Evolutionary conservation across 805 yeast species (phyloP).

Genomic region (Ogataea corticis): DNA sequence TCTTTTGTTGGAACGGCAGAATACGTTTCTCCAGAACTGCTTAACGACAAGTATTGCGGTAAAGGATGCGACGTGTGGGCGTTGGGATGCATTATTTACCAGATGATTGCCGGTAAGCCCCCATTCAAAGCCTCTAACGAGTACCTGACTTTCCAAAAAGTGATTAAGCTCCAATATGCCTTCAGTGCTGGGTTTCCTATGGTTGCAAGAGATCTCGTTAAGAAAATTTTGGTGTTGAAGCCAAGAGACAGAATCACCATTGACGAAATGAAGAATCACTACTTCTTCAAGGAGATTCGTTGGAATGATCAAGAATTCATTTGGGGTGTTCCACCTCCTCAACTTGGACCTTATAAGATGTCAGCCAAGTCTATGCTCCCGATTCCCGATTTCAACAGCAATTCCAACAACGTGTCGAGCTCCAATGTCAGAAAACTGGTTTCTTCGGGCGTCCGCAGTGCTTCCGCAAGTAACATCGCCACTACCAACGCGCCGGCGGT

Average conservation of each 20-base stretch:
- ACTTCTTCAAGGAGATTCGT: conserved; percentile 56
- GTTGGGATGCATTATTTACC: conserved; percentile 58
- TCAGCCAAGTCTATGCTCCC: conserved; percentile 80
- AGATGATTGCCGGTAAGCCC: conserved; percentile 67
- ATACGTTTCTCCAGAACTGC: conserved; percentile 77
- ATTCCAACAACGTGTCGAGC: conserved; percentile 20
- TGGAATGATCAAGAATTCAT: conserved; percentile 54
- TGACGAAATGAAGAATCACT: conserved; percentile 58
- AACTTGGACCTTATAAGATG: conserved; percentile 68
- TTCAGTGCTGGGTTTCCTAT: conserved; percentile 84
- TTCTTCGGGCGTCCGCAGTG: conserved; percentile 9
- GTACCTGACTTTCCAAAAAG: conserved; percentile 78
- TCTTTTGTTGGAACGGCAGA: conserved; percentile 89
- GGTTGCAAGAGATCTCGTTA: conserved; percentile 69
- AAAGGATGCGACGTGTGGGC: conserved; percentile 65
- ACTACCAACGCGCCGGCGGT: background rate
- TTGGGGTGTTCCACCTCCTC: conserved; percentile 65
- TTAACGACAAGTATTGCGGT: conserved; percentile 69
- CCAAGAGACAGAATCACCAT: conserved; percentile 65
- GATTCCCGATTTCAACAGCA: conserved; percentile 50
- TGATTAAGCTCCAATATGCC: conserved; percentile 76
- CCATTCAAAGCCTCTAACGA: conserved; percentile 86
- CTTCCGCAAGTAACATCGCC: conserved; percentile 11
- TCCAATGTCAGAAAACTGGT: conserved; percentile 9
- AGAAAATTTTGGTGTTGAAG: conserved; percentile 61